phyloP scores from a whole-genome alignment of 176 grass and related monocot species.

The Carex parvula region DNA sequence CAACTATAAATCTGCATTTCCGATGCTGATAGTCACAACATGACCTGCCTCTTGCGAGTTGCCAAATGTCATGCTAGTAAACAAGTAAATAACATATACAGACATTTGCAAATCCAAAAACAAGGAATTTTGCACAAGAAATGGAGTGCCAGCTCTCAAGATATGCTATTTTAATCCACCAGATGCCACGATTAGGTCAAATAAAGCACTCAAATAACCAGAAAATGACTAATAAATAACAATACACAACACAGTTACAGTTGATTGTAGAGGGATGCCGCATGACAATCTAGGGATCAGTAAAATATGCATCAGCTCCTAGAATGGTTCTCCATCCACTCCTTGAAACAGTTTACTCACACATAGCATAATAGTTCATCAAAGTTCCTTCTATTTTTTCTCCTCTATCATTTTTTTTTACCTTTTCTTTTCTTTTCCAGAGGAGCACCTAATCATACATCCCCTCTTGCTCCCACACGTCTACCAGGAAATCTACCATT shows the following conservation, averaged over 20 bases:
- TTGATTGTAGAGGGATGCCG: slow-evolving; percentile 28
- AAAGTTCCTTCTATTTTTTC: background rate
- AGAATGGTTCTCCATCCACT: slow-evolving; percentile 19
- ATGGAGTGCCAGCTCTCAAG: background rate
- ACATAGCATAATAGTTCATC: slow-evolving; percentile 19
- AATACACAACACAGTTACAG: slow-evolving; percentile 25
- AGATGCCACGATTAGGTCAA: slow-evolving; percentile 7
- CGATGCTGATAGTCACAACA: slow-evolving; percentile 1
- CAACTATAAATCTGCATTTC: background rate
- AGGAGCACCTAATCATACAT: slow-evolving; percentile 55
- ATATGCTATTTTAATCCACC: slow-evolving; percentile 8
- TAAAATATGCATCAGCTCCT: slow-evolving; percentile 10
- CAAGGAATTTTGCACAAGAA: background rate
- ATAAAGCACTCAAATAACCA: slow-evolving; percentile 20
- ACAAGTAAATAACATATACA: slow-evolving; percentile 14
- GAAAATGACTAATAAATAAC: slow-evolving; percentile 15
- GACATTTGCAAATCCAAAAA: slow-evolving; percentile 6
- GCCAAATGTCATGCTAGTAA: background rate
- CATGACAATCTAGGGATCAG: slow-evolving; percentile 21
- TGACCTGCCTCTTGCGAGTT: slow-evolving; percentile 6
- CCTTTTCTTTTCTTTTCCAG: background rate
- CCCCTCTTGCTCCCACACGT: slow-evolving; percentile 88
- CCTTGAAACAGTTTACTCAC: slow-evolving; percentile 4
- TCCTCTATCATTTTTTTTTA: background rate
- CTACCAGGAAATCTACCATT: slow-evolving; percentile 95